Evolutionary conservation across 2,329 filamentous ascomycete species (phyloP).

Genomic region (Pezicula neosporulosa): DNA sequence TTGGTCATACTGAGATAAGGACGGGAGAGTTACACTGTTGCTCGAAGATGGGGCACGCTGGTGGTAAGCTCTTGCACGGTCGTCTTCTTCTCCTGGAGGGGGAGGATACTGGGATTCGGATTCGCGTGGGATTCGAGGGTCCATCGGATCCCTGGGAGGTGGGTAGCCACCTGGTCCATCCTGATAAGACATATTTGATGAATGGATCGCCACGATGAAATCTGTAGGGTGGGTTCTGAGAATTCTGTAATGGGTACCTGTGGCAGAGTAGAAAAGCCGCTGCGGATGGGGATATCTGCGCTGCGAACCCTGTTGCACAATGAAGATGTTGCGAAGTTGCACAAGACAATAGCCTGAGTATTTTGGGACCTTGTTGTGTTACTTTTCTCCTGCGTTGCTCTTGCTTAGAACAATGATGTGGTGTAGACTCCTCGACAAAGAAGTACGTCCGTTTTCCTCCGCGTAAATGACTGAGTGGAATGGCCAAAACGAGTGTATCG

Average conservation of each 20-base stretch:
- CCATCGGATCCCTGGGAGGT: constrained; percentile 20
- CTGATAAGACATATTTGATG: constrained; percentile 26
- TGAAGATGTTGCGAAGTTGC: too few relatives aligned
- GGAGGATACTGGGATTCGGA: constrained; percentile 18
- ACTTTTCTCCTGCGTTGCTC: background rate
- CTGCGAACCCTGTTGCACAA: background rate
- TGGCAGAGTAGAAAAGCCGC: background rate
- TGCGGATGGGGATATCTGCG: background rate
- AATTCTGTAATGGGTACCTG: background rate
- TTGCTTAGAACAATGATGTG: background rate
- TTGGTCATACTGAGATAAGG: constrained; percentile 26
- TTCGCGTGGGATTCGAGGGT: constrained; percentile 21
- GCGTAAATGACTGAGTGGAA: background rate
- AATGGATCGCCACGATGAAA: constrained; percentile 27
- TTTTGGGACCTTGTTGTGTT: too few relatives aligned
- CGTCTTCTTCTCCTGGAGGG: constrained; percentile 29
- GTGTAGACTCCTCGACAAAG: too few relatives aligned
- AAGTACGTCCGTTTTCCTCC: too few relatives aligned
- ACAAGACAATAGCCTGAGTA: too few relatives aligned
- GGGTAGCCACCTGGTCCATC: constrained; percentile 26
- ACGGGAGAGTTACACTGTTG: constrained; percentile 24
- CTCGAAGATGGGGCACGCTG: constrained; percentile 19
- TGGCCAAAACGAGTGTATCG: too few relatives aligned
- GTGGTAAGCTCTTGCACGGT: constrained; percentile 27
- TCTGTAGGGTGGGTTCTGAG: constrained; percentile 1